Percentiles rank a stretch among this genome's conserved stretches.
phyloP scores from a whole-genome alignment of 106 monocot species.

The Cymbidium sinense region DNA sequence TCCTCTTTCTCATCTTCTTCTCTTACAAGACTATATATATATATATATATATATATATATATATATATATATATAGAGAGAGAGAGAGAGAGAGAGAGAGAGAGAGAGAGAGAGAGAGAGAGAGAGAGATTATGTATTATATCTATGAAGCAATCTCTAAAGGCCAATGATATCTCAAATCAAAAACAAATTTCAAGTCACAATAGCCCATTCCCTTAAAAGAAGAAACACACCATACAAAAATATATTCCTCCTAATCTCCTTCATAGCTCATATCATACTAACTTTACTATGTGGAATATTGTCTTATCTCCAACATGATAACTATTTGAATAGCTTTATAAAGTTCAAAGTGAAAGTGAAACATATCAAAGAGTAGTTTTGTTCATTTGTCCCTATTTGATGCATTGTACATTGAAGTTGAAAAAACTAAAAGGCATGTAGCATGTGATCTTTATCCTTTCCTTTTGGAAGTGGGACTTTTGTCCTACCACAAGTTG shows the following conservation, averaged over 20 bases:
- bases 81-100: no score
- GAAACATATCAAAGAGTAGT: background rate
- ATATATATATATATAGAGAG: no score
- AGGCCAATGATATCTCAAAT: no score
- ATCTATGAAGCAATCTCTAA: no score
- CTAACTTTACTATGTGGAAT: background rate
- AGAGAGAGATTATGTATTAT: no score
- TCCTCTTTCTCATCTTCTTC: no score
- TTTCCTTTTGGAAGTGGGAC: background rate
- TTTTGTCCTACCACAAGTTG: background rate
- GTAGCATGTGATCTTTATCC: background rate
- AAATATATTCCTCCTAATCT: background rate
- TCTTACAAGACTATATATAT: no score
- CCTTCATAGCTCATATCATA: background rate
- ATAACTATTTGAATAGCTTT: background rate
- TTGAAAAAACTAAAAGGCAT: background rate
- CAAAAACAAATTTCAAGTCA: no score
- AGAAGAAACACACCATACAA: background rate
- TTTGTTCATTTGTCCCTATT: background rate
- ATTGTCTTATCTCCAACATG: background rate
- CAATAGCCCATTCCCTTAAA: background rate
- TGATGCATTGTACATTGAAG: background rate
- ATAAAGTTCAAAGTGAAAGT: background rate
- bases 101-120: no score
- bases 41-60: no score